A percentile compares a stretch with the other conserved stretches of the same genome.
These are phyloP conservation scores for Thraustochytrium sp. DNA, from an alignment of 352 stramenopile genomes.

Conservation along the genomic window DNA sequence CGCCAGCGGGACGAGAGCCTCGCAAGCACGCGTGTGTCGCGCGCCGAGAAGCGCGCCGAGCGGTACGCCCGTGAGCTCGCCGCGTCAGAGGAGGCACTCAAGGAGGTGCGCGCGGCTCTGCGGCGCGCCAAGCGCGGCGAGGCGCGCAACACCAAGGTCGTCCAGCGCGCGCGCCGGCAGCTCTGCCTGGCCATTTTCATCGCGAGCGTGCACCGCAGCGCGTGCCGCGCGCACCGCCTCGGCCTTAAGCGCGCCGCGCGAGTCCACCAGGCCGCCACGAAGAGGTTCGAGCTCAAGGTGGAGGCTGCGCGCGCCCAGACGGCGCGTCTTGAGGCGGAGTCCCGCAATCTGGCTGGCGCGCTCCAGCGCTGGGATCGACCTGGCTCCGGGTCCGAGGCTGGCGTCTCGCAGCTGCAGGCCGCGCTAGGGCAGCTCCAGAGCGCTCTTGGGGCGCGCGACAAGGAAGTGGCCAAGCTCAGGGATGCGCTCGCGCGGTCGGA, in stretches of 20 bases:
- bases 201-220: neutral
- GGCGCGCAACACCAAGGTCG: neutral
- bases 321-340: neutral
- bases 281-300: neutral
- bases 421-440: neutral
- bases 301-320: neutral
- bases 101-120: neutral
- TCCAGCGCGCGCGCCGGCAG: neutral
- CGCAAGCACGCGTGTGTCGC: too few species aligned
- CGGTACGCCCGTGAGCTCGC: neutral
- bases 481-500: neutral
- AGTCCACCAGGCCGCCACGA: neutral
- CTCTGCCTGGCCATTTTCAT: neutral
- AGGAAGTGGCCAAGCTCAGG: neutral
- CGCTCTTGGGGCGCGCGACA: neutral
- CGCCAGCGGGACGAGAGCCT: neutral
- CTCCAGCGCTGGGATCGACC: neutral
- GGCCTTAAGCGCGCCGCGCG: neutral
- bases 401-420: neutral
- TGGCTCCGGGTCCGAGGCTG: too few species aligned
- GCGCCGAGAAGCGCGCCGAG: neutral
- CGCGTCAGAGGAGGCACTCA: neutral
- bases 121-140: neutral
- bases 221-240: neutral
- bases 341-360: neutral